Conservation (phyloP, 2,329 filamentous ascomycete species). For the Orbilia quercus region DNA sequence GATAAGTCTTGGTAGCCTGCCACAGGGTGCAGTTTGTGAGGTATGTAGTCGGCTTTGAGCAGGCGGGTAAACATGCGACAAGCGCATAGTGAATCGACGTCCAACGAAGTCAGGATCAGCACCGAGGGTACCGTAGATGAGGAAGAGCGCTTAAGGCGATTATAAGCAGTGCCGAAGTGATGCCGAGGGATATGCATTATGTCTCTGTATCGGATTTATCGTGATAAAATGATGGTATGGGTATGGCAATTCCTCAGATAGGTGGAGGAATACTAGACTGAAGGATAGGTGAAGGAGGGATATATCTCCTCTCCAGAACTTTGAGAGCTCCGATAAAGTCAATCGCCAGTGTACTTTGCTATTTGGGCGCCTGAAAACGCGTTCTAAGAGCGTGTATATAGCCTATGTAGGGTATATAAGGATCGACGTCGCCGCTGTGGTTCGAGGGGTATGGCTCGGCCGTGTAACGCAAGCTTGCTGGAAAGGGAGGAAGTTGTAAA, state of each 20-base stretch:
- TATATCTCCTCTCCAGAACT: background rate
- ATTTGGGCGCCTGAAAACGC: constrained; percentile 19
- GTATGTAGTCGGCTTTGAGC: constrained; percentile 97
- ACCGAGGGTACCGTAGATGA: constrained; percentile 80
- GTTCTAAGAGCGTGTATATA: constrained; percentile 17
- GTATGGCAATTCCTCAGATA: background rate
- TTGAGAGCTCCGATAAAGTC: background rate
- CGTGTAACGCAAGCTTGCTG: constrained; percentile 2
- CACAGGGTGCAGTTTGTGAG: constrained; percentile 95
- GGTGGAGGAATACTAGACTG: background rate
- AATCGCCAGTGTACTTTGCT: background rate
- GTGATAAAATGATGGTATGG: background rate
- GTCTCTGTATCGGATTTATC: background rate
- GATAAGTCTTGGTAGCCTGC: constrained; percentile 90
- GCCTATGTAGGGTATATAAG: constrained; percentile 4
- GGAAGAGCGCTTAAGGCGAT: constrained; percentile 89
- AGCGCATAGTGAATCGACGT: constrained; percentile 93
- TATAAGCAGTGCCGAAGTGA: constrained; percentile 90
- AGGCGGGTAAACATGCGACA: constrained; percentile 92
- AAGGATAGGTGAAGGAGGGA: background rate
- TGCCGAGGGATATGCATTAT: constrained; percentile 93
- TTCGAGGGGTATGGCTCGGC: constrained; percentile 16
- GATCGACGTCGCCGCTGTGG: constrained; percentile 8
- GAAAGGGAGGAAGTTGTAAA: background rate
- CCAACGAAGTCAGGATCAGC: constrained; percentile 89